These are phyloP conservation scores for Tuber brumale DNA, from an alignment of 495 filamentous ascomycete species.

Conservation along the genomic window DNA sequence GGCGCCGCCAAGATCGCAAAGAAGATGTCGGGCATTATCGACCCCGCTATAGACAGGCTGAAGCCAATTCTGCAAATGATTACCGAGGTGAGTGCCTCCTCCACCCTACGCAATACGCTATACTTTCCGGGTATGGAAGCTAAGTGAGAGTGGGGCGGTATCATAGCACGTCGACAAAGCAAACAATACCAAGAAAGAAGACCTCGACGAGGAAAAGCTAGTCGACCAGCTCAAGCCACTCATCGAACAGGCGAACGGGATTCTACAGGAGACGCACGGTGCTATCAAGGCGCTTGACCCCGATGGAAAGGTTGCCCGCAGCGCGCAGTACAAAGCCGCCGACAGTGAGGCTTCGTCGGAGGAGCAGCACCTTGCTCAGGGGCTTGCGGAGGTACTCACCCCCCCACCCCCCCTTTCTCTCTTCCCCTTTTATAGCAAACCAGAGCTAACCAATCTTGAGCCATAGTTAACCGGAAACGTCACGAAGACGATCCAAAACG, in stretches of 20 bases:
- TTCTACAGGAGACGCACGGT: slow-evolving; percentile 82
- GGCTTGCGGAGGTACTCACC: slow-evolving; percentile 64
- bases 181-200: slow-evolving; percentile 76
- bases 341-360: slow-evolving; percentile 78
- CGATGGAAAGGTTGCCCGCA: slow-evolving; percentile 75
- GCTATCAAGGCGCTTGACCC: slow-evolving; percentile 85
- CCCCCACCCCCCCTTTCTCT: slow-evolving; percentile 45
- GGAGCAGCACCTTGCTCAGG: slow-evolving; percentile 76
- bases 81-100: slow-evolving; percentile 56
- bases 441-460: neutral
- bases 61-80: slow-evolving; percentile 84
- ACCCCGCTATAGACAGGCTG: slow-evolving; percentile 73
- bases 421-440: slow-evolving; percentile 29
- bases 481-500: slow-evolving; percentile 72
- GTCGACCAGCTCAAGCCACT: slow-evolving; percentile 79
- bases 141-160: slow-evolving; percentile 37
- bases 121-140: slow-evolving; percentile 17
- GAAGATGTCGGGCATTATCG: slow-evolving; percentile 67
- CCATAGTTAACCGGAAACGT: slow-evolving; percentile 51
- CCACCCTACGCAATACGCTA: too few species aligned
- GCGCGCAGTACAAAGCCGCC: slow-evolving; percentile 74
- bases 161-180: slow-evolving; percentile 77
- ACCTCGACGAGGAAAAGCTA: slow-evolving; percentile 83
- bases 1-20: slow-evolving; percentile 58
- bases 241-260: slow-evolving; percentile 73